Percentiles rank a stretch among this genome's conserved stretches.
phyloP scores from a whole-genome alignment of 805 yeast species.

The Debaryomyces maramus region DNA sequence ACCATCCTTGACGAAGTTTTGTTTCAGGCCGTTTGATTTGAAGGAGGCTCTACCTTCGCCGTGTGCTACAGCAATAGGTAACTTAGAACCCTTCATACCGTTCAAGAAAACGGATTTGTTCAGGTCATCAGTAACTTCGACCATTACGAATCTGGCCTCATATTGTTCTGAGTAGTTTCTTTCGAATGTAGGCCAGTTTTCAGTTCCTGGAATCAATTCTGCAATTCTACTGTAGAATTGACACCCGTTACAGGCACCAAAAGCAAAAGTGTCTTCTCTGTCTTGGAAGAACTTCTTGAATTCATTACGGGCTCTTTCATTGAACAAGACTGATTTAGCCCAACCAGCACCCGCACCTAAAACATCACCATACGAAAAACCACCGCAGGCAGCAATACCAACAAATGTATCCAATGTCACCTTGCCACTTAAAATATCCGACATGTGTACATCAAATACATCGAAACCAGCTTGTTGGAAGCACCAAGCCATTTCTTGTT shows the following conservation, averaged over 20 bases:
- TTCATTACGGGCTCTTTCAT: constrained; percentile 71
- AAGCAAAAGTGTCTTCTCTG: constrained; percentile 89
- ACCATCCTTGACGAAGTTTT: constrained; percentile 49
- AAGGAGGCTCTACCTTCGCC: constrained; percentile 96
- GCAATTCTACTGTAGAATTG: constrained; percentile 90
- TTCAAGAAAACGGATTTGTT: constrained; percentile 69
- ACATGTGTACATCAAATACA: constrained; percentile 95
- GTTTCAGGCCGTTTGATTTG: constrained; percentile 41
- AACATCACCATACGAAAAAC: constrained; percentile 98
- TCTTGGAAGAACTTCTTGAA: constrained; percentile 80
- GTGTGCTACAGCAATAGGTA: constrained; percentile 98
- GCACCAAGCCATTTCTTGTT: constrained; percentile 97
- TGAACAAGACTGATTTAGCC: constrained; percentile 94
- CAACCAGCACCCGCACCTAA: constrained; percentile 98
- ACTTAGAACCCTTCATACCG: constrained; percentile 88
- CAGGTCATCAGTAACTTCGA: constrained; percentile 64
- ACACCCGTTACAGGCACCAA: constrained; percentile 99
- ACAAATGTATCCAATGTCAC: constrained; percentile 75
- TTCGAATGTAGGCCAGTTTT: constrained; percentile 94
- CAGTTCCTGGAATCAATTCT: constrained; percentile 87
- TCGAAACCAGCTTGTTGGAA: constrained; percentile 94
- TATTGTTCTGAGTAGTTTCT: constrained; percentile 90
- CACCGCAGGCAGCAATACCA: constrained; percentile 98
- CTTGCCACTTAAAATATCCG: constrained; percentile 77
- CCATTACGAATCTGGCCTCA: constrained; percentile 91